Conservation (phyloP, 192 early-diverging fungal species). For the Rhizophagus prolifer region DNA sequence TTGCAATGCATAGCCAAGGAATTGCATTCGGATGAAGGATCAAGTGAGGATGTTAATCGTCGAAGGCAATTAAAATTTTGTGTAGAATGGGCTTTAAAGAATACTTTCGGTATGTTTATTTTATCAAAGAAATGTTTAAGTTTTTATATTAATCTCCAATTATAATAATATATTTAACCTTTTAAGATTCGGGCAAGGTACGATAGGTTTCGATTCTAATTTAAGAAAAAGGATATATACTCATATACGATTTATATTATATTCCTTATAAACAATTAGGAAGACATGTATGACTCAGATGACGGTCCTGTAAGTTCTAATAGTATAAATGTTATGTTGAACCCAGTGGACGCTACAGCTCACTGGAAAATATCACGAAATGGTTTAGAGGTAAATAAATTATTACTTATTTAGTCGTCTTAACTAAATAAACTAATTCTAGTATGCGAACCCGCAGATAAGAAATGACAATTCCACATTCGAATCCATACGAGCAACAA, state of each 20-base stretch:
- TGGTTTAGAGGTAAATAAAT: constrained; percentile 44
- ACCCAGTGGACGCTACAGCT: constrained; percentile 54
- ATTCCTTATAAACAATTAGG: constrained; percentile 5
- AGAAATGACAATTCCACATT: constrained; percentile 79
- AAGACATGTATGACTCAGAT: constrained; percentile 15
- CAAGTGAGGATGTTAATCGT: constrained; percentile 35
- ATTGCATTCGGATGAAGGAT: constrained; percentile 30
- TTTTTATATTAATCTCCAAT: background rate
- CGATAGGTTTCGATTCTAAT: background rate
- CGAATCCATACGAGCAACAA: constrained; percentile 65
- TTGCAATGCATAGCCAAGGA: constrained; percentile 32
- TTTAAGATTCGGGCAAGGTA: constrained; percentile 4
- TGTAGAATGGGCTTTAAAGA: constrained; percentile 51
- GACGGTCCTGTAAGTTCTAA: constrained; percentile 5
- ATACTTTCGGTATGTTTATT: constrained; percentile 45
- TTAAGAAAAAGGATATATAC: background rate
- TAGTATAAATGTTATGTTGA: constrained; percentile 51
- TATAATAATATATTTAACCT: background rate
- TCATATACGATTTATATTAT: background rate
- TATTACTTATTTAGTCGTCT: background rate
- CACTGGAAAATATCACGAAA: constrained; percentile 55
- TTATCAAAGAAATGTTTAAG: background rate
- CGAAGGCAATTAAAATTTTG: constrained; percentile 48
- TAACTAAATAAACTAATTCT: background rate
- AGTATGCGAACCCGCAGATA: constrained; percentile 45